Base-by-base conservation (phyloP, 169 alveolate species). In the Cryptosporidium felis region DNA sequence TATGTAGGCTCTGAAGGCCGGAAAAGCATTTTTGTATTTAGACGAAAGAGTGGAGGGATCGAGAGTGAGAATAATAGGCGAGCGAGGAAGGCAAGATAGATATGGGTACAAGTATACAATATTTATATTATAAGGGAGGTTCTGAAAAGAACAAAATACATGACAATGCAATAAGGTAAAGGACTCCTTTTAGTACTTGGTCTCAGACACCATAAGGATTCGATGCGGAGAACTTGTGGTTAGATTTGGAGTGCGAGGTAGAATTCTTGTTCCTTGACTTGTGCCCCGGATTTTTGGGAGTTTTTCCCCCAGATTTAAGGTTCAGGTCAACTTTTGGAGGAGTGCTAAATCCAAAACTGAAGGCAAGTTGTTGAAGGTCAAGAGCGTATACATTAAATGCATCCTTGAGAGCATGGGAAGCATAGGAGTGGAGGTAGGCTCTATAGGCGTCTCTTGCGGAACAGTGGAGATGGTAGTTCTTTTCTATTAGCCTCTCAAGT, bases 361-460 rank as follows among this genome's bases (percentile, higher is more conserved):
- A 90, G 59, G 99, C 97, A 18, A 97, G 95, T 88, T 96, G 92
- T 79, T 94, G 95, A 80, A 98, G 92, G 90, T 98, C 99, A 80
- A 97, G 91, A 47, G 97, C 90, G 82, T 97, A 96, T 40, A 97
- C 99, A 81, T 98, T 97, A 80, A 97, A 98, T 62, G 96, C 95
- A 62, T 97, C 99, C 90, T 97, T 97, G 61, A 94, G 93, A 21
- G 96, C 94, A 80, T 98, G 99, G 14, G 99, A 95, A 36, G 97
- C 93, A 63, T 98, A 97, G 10, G 99, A 97, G 82, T 94, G 97
- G 49, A 96, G 91, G 89, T 96, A 98, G 6, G 99, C 94, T 81
- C 96, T 93, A 91, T 96, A 98, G 10, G 99, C 99, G 65, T 97
- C 99, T 81, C 97, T 94, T 0, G 99, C 98, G 66, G 98, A 92